Conservation (phyloP, 108 stramenopile species). For the Phaeodactylum tricornutum region DNA sequence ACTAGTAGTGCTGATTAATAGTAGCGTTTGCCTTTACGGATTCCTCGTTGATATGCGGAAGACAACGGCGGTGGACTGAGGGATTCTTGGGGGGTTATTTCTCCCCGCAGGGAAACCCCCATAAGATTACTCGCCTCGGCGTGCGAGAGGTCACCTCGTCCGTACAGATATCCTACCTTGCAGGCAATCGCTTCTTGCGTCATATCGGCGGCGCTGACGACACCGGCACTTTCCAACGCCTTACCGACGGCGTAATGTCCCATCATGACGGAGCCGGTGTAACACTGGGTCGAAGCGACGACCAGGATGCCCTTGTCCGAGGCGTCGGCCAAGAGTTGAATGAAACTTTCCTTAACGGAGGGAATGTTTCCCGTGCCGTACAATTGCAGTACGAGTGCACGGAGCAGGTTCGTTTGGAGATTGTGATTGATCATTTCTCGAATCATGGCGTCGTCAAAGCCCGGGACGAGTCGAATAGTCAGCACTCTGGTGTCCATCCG, state of each 20-base stretch:
- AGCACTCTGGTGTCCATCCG: slow-evolving; percentile 83
- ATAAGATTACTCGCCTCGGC: slow-evolving; percentile 57
- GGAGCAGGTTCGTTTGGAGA: slow-evolving; percentile 15
- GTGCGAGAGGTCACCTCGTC: slow-evolving; percentile 43
- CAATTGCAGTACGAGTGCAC: slow-evolving; percentile 85
- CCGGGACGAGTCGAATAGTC: slow-evolving; percentile 82
- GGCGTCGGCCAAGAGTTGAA: slow-evolving; percentile 58
- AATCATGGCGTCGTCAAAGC: slow-evolving; percentile 86
- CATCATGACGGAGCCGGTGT: slow-evolving; percentile 76
- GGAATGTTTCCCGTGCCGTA: slow-evolving; percentile 96
- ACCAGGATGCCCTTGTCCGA: slow-evolving; percentile 68
- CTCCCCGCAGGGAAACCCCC: slow-evolving; percentile 64
- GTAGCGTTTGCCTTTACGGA: neutral
- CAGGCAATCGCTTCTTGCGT: slow-evolving; percentile 87
- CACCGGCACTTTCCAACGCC: slow-evolving; percentile 68
- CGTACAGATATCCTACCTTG: slow-evolving; percentile 90
- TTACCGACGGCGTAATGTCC: slow-evolving; percentile 89
- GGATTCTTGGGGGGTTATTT: slow-evolving; percentile 51
- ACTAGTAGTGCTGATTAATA: too few species aligned
- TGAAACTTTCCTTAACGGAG: slow-evolving; percentile 58
- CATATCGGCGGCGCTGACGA: slow-evolving; percentile 89
- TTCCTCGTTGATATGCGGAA: slow-evolving; percentile 33
- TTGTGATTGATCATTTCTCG: slow-evolving; percentile 37
- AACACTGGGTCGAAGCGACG: slow-evolving; percentile 91
- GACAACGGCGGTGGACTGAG: slow-evolving; percentile 62